Conservation (phyloP, 2,329 filamentous ascomycete species). For the Xylariaceae sp. region DNA sequence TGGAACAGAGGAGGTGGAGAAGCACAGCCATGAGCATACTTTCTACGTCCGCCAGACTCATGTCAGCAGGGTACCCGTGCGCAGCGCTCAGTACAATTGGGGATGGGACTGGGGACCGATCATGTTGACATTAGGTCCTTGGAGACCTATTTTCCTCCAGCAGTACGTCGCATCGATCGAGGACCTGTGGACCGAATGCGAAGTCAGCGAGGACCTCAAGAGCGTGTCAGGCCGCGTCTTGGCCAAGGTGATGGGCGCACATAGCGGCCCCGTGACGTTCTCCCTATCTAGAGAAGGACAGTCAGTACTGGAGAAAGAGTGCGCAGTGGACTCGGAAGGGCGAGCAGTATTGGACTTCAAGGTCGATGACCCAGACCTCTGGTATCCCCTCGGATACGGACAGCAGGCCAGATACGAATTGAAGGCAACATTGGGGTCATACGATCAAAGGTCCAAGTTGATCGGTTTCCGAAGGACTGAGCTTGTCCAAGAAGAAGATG, state of each 20-base stretch:
- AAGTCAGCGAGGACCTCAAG: slow-evolving; percentile 32
- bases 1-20: slow-evolving; percentile 46
- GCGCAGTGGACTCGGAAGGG: slow-evolving; percentile 11
- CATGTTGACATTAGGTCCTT: slow-evolving; percentile 59
- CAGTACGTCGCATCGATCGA: slow-evolving; percentile 54
- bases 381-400: slow-evolving; percentile 33
- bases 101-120: slow-evolving; percentile 70
- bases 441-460: slow-evolving; percentile 34
- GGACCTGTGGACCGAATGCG: slow-evolving; percentile 47
- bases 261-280: slow-evolving; percentile 23
- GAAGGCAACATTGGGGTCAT: slow-evolving; percentile 15
- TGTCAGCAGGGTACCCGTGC: slow-evolving; percentile 40
- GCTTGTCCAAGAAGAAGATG: slow-evolving; percentile 39
- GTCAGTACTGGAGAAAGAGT: slow-evolving; percentile 16
- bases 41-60: slow-evolving; percentile 49
- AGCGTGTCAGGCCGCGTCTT: slow-evolving; percentile 32
- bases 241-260: slow-evolving; percentile 32
- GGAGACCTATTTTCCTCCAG: slow-evolving; percentile 64
- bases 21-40: slow-evolving; percentile 48
- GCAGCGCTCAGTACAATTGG: slow-evolving; percentile 69
- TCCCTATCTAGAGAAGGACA: slow-evolving; percentile 18
- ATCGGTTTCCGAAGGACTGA: slow-evolving; percentile 53
- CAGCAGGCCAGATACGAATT: slow-evolving; percentile 48
- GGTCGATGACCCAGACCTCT: slow-evolving; percentile 42
- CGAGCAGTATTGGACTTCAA: slow-evolving; percentile 24